Base-by-base conservation (phyloP, 768 basidiomycete genomes). In the Dioszegia crocea region DNA sequence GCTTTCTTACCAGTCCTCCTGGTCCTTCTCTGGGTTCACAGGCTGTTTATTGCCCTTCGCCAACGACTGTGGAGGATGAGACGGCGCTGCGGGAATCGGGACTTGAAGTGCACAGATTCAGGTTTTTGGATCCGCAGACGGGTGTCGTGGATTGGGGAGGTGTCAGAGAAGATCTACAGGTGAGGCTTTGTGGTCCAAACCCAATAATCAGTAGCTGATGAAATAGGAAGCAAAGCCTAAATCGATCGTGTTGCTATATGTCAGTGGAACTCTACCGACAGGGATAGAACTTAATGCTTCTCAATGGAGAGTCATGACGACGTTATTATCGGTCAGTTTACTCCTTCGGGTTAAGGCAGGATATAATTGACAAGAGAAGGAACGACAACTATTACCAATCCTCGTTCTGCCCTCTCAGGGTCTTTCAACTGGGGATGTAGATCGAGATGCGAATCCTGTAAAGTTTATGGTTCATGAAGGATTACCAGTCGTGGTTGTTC, bases 171-270 rank as follows among this genome's bases (percentile, higher is more conserved):
- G 75, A 76, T 56, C 29, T 76, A 14, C 56, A 60, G 21, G 61
- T 64, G 30, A 33, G 62, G 11, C 24, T 23, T 9, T n/a, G 11
- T 1, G 23, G 47, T 46, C 26, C n/a, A 8, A 23, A 48, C 23
- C 39, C 26, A 31, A 14, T 51, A 53, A 48, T 38, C 31, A 41
- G 23, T 61, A 2, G 51, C 51, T 60, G 63, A 47, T 75, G 23
- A 17, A 39, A 51, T 80, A 91, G 2, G 85, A 88, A 71, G 74
- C 73, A 8, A 81, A 84, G 17, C 55, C 63, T 2, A 66, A 65
- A 56, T 84, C 91, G 33, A 84, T 94, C 63, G 88, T 98, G 14
- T 83, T 97, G 60, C 80, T 99, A 19, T 65, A 73, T 48, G 64
- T 71, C 19, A 67, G 73, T 48, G 75, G 75, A 10, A 71, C 57